A percentile compares a stretch with the other conserved stretches of the same genome.
These are phyloP conservation scores for Debaryomyces udenii DNA, from an alignment of 1,139 yeast species.

Conservation along the genomic window DNA sequence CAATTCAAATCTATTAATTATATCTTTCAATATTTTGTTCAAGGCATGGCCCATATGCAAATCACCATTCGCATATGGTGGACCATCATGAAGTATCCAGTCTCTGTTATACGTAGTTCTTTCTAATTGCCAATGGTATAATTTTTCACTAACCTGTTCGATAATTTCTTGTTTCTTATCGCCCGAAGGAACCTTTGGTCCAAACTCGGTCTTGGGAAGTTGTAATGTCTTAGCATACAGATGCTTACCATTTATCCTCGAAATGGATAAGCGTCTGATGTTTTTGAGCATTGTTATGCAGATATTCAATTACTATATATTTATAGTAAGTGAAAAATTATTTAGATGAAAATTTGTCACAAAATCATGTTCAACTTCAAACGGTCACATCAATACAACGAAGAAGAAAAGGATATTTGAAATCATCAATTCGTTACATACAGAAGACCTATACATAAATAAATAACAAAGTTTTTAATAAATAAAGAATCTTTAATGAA, in stretches of 20 bases:
- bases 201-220: slow-evolving; percentile 44
- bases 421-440: slow-evolving; percentile 17
- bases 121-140: slow-evolving; percentile 39
- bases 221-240: slow-evolving; percentile 39
- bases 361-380: slow-evolving; percentile 6
- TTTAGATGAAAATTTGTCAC: slow-evolving; percentile 4
- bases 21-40: slow-evolving; percentile 86
- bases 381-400: neutral
- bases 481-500: slow-evolving; percentile 8
- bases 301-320: neutral
- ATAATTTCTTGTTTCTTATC: slow-evolving; percentile 30
- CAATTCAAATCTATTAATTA: slow-evolving; percentile 73
- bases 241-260: slow-evolving; percentile 8
- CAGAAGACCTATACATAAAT: slow-evolving; percentile 15
- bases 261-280: slow-evolving; percentile 4
- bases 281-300: slow-evolving; percentile 6
- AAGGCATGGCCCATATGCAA: slow-evolving; percentile 93
- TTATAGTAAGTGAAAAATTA: slow-evolving; percentile 8
- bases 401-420: slow-evolving; percentile 4
- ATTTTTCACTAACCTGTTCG: slow-evolving; percentile 28
- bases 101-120: slow-evolving; percentile 27
- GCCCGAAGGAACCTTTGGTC: slow-evolving; percentile 45
- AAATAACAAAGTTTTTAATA: slow-evolving; percentile 12
- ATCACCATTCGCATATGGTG: slow-evolving; percentile 97
- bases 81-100: slow-evolving; percentile 93